Conservation (phyloP, 1,139 yeast genomes). For the Arxiozyma slooffiae region DNA sequence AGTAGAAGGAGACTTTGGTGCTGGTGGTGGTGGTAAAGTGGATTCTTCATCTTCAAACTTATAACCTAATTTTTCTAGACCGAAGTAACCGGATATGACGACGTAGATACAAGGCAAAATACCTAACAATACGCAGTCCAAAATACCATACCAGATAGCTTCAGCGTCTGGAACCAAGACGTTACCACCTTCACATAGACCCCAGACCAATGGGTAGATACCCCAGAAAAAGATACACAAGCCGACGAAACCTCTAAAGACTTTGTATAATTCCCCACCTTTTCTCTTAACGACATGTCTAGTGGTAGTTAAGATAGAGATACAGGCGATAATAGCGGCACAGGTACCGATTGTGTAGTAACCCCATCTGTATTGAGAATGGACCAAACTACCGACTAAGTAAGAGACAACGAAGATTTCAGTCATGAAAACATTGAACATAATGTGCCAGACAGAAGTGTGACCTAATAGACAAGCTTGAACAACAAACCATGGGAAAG, state of each 20-base stretch:
- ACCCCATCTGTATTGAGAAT: constrained; percentile 56
- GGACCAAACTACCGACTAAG: constrained; percentile 45
- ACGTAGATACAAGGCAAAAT: constrained; percentile 21
- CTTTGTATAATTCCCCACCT: constrained; percentile 16
- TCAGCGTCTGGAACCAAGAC: constrained; percentile 54
- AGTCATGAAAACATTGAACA: constrained; percentile 37
- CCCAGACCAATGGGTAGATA: constrained; percentile 51
- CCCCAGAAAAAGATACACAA: constrained; percentile 37
- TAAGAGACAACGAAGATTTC: constrained; percentile 46
- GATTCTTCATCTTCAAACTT: constrained; percentile 9
- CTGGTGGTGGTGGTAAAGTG: constrained; percentile 6
- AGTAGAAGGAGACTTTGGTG: constrained; percentile 6
- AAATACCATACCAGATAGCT: constrained; percentile 52
- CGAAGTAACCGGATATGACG: constrained; percentile 19
- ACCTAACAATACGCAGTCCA: constrained; percentile 42
- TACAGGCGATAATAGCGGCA: constrained; percentile 20
- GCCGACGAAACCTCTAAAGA: constrained; percentile 23
- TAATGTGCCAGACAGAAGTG: constrained; percentile 33
- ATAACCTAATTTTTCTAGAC: constrained; percentile 17
- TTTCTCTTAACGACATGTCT: constrained; percentile 17
- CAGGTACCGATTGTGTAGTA: constrained; percentile 30
- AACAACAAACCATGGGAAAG: constrained; percentile 45
- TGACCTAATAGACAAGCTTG: constrained; percentile 41
- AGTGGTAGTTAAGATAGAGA: constrained; percentile 23
- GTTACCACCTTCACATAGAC: constrained; percentile 58